These are phyloP conservation scores for Stevia rebaudiana DNA, from an alignment of 140 eudicot genomes.

Conservation along the genomic window DNA sequence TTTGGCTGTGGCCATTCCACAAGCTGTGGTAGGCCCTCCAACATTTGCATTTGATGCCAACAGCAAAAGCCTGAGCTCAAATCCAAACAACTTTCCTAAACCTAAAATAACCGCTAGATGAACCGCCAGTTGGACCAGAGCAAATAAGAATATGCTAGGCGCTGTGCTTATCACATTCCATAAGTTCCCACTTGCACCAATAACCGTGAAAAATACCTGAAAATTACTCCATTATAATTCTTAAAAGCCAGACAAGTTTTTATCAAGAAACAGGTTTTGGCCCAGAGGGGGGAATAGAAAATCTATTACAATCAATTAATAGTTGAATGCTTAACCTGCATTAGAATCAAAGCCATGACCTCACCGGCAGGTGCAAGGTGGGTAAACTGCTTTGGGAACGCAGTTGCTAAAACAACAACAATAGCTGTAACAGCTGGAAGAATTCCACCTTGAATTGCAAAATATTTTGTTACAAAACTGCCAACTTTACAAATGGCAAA, in stretches of 20 bases:
- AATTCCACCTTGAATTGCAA: constrained; percentile 68
- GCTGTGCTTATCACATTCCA: constrained; percentile 67
- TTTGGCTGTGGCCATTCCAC: constrained; percentile 91
- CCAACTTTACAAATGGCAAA: constrained; percentile 63
- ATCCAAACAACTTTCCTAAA: constrained; percentile 51
- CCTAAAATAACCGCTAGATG: constrained; percentile 77
- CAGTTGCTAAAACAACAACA: constrained; percentile 66
- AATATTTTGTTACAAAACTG: constrained; percentile 47
- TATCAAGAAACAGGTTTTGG: background rate
- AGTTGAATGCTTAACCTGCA: constrained; percentile 60
- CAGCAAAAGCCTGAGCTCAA: constrained; percentile 49
- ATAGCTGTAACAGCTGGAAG: constrained; percentile 85
- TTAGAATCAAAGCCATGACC: constrained; percentile 70
- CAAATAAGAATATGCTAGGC: constrained; percentile 74
- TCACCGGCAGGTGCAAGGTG: constrained; percentile 86
- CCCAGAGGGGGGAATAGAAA: background rate
- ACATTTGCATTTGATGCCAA: constrained; percentile 85
- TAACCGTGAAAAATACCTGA: constrained; percentile 64
- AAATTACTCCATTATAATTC: background rate
- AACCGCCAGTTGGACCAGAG: constrained; percentile 53
- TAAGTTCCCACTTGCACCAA: constrained; percentile 77
- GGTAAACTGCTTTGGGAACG: constrained; percentile 59
- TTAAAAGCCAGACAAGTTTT: background rate
- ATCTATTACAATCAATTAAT: background rate
- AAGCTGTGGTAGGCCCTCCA: constrained; percentile 91